Percentiles rank a stretch among this genome's conserved stretches.
These are phyloP conservation scores for Polytrichum formosum DNA, from an alignment of 225 moss, liverwort and hornwort genomes.

Conservation along the genomic window DNA sequence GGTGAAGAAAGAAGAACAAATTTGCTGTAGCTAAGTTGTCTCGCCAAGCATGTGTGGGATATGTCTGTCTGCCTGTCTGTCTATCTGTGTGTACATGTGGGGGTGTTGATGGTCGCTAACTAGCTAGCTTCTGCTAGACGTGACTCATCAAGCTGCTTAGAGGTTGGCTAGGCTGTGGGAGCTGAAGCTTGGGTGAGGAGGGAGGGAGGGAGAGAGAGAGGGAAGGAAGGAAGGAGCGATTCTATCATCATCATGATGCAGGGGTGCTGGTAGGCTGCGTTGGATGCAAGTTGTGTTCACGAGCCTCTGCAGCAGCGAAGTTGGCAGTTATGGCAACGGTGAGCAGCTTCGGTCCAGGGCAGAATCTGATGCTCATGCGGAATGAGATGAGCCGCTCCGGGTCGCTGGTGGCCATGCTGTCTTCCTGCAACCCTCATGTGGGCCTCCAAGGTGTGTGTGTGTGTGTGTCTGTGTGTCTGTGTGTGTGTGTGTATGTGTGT, in stretches of 20 bases:
- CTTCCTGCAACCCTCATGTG: constrained; percentile 65
- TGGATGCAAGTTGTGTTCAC: background rate
- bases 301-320: too few relatives aligned
- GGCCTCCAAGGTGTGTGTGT: constrained; percentile 38
- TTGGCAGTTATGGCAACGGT: constrained; percentile 21
- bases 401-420: constrained; percentile 77
- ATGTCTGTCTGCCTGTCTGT: too few relatives aligned
- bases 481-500: too few relatives aligned
- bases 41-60: too few relatives aligned
- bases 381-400: constrained; percentile 65
- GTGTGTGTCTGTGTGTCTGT: too few relatives aligned
- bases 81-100: too few relatives aligned
- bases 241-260: background rate
- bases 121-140: too few relatives aligned
- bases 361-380: constrained; percentile 79
- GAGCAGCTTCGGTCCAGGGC: constrained; percentile 25
- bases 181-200: background rate
- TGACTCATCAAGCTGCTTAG: background rate
- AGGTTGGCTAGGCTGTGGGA: background rate
- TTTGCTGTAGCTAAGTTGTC: too few relatives aligned
- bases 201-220: too few relatives aligned
- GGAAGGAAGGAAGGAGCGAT: too few relatives aligned
- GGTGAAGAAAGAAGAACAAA: too few relatives aligned
- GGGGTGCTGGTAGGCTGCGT: background rate
- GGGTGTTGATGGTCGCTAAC: too few relatives aligned